A percentile compares a stretch with the other conserved stretches of the same genome.
Evolutionary conservation across 805 yeast genomes (phyloP).

Genomic region (Barnettozyma sp.): DNA sequence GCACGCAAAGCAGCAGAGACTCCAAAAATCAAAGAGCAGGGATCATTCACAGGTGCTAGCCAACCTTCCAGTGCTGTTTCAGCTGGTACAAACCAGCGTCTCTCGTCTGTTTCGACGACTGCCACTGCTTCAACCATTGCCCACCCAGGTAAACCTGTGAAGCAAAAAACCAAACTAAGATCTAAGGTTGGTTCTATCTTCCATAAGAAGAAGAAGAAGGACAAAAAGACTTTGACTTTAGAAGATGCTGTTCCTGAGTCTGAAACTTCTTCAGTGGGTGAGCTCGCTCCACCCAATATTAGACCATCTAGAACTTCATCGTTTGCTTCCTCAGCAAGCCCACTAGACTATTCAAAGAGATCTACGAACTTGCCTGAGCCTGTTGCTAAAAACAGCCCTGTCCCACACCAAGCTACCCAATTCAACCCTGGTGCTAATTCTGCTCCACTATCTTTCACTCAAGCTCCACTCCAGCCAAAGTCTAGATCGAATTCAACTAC

Average conservation of each 20-base stretch:
- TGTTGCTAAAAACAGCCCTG: conserved; percentile 8
- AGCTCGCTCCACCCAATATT: conserved; percentile 7
- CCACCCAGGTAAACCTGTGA: conserved; percentile 18
- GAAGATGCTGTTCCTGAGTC: conserved; percentile 20
- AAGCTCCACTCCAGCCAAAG: conserved; percentile 32
- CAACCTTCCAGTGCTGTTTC: conserved; percentile 4
- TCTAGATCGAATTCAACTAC: conserved; percentile 21
- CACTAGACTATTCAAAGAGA: conserved; percentile 4
- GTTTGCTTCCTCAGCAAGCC: conserved; percentile 11
- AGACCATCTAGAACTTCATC: conserved; percentile 21
- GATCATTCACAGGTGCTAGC: conserved; percentile 7
- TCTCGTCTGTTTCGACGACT: conserved; percentile 18
- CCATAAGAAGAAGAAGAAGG: conserved; percentile 50
- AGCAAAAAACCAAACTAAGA: conserved; percentile 39
- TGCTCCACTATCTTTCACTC: conserved; percentile 25
- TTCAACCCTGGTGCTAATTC: conserved; percentile 1
- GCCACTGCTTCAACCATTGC: conserved; percentile 17
- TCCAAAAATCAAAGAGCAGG: conserved; percentile 10
- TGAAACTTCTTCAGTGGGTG: conserved; percentile 22
- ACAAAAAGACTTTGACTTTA: conserved; percentile 22
- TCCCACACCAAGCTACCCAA: conserved; percentile 4
- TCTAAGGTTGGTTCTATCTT: conserved; percentile 74
- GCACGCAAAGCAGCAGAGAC: conserved; percentile 26
- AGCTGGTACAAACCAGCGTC: conserved; percentile 8
- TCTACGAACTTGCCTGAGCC: conserved; percentile 13